Evolutionary conservation across 2,329 filamentous ascomycete species (phyloP).

Genomic region (Penicillium hordei): DNA sequence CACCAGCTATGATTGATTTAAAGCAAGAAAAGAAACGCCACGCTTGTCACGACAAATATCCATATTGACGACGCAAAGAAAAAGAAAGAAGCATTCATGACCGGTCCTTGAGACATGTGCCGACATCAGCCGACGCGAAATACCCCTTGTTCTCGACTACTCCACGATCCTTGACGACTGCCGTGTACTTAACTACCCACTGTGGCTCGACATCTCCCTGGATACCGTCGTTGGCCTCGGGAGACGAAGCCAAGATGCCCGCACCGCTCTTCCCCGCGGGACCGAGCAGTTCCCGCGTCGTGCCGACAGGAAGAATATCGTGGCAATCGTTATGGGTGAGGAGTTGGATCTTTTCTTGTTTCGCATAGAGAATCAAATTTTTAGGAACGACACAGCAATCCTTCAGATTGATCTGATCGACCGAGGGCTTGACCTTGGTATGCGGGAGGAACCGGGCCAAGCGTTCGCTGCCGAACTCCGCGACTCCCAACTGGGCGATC

Average conservation of each 20-base stretch:
- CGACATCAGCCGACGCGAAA: slow-evolving; percentile 79
- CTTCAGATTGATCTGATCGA: slow-evolving; percentile 94
- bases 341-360: slow-evolving; percentile 77
- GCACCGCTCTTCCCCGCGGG: slow-evolving; percentile 71
- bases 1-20: slow-evolving; percentile 12
- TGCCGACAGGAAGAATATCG: slow-evolving; percentile 83
- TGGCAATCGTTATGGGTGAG: slow-evolving; percentile 93
- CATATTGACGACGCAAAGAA: not conserved
- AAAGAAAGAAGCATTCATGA: slow-evolving; percentile 20
- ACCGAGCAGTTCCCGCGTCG: slow-evolving; percentile 78
- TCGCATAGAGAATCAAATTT: slow-evolving; percentile 80
- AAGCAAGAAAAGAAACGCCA: slow-evolving; percentile 19
- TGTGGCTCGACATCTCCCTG: slow-evolving; percentile 78
- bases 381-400: slow-evolving; percentile 96
- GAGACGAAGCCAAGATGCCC: slow-evolving; percentile 68
- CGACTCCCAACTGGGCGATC: slow-evolving; percentile 75
- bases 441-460: slow-evolving; percentile 72
- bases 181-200: slow-evolving; percentile 97
- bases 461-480: slow-evolving; percentile 87
- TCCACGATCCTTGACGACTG: slow-evolving; percentile 86
- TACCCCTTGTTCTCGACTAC: slow-evolving; percentile 99
- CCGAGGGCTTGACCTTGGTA: slow-evolving; percentile 70
- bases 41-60: slow-evolving; percentile 22
- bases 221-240: slow-evolving; percentile 56
- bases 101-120: slow-evolving; percentile 43